phyloP scores from a whole-genome alignment of 148 eudicot species.

The Gaultheria prostrata region DNA sequence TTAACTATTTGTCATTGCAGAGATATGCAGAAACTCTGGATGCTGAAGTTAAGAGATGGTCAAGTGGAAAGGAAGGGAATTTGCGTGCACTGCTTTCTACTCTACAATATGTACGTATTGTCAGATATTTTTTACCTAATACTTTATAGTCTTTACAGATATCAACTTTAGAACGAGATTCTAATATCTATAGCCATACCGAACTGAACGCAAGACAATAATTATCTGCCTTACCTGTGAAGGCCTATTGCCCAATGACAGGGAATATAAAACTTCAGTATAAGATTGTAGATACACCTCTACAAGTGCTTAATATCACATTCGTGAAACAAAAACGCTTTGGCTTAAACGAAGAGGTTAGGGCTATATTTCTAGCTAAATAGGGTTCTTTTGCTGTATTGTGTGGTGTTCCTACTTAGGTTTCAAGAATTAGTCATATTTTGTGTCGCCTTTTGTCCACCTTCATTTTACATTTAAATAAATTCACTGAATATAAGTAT shows the following conservation, averaged over 20 bases:
- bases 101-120: constrained; percentile 77
- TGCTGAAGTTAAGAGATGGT: constrained; percentile 91
- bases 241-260: neutral
- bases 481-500: neutral
- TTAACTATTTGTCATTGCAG: constrained; percentile 47
- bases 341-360: constrained; percentile 5
- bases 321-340: neutral
- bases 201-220: neutral
- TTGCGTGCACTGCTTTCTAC: constrained; percentile 92
- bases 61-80: constrained; percentile 90
- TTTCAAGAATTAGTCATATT: neutral
- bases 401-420: neutral
- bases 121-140: constrained; percentile 3
- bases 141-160: neutral
- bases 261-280: neutral
- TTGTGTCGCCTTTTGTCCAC: neutral
- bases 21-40: constrained; percentile 70
- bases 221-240: neutral
- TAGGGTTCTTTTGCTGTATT: neutral
- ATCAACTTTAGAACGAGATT: neutral
- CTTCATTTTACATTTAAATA: neutral
- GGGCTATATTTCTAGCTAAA: neutral
- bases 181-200: neutral
- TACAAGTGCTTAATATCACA: neutral
- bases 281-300: neutral